phyloP scores from a whole-genome alignment of 495 filamentous ascomycete genomes.

The Staphylotrichum tortipilum region DNA sequence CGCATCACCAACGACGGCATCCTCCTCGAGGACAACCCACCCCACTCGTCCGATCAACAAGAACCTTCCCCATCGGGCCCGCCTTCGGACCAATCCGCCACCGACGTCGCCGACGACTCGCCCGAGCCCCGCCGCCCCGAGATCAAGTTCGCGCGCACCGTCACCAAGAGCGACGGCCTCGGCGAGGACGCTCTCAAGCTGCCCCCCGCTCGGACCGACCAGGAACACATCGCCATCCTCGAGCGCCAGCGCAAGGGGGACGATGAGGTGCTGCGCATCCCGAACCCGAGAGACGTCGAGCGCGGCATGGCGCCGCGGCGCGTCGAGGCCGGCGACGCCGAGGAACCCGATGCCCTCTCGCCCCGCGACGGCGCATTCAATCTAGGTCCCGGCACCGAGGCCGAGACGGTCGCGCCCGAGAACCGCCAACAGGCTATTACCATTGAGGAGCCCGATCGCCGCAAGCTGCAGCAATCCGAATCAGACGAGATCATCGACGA shows the following conservation, averaged over 20 bases:
- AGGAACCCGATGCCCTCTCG: conserved; percentile 14
- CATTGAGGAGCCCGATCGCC: conserved; percentile 51
- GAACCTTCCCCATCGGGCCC: background rate
- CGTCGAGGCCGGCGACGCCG: conserved; percentile 42
- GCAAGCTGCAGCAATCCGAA: conserved; percentile 19
- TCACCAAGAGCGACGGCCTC: conserved; percentile 40
- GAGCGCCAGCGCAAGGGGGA: conserved; percentile 73
- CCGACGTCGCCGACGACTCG: conserved; percentile 20
- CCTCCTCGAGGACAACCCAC: conserved; percentile 18
- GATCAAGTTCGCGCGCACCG: conserved; percentile 56
- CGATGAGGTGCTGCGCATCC: conserved; percentile 69
- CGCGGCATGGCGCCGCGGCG: conserved; percentile 60
- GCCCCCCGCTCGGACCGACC: conserved; percentile 50
- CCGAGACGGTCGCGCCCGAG: conserved; percentile 15
- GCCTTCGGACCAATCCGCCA: background rate
- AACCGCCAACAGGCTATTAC: conserved; percentile 50
- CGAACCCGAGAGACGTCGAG: conserved; percentile 79
- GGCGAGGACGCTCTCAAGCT: conserved; percentile 30
- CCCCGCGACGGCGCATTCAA: conserved; percentile 4
- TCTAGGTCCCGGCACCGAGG: conserved; percentile 18
- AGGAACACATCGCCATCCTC: conserved; percentile 78
- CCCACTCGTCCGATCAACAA: conserved; percentile 5
- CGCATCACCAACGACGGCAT: conserved; percentile 43
- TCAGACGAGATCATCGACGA: conserved; percentile 30
- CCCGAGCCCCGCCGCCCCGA: conserved; percentile 24